phyloP scores from a whole-genome alignment of 164 flowering plant genomes.

The Nymphaea colorata region DNA sequence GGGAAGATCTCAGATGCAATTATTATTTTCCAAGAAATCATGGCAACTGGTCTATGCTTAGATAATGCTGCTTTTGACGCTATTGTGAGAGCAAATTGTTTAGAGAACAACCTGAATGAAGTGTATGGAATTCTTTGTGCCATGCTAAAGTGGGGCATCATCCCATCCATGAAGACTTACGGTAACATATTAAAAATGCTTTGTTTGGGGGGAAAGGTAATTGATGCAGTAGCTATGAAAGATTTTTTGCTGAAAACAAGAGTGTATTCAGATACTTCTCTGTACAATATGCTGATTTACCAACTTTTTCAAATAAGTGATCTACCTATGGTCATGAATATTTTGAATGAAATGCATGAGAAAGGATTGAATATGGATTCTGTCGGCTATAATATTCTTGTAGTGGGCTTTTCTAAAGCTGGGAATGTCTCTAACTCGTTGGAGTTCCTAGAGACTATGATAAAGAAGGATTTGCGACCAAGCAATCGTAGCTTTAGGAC shows the following conservation, averaged over 20 bases:
- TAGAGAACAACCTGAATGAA: slow-evolving; percentile 22
- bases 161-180: slow-evolving; percentile 38
- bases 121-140: slow-evolving; percentile 35
- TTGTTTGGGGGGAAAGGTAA: slow-evolving; percentile 31
- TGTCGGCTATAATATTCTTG: slow-evolving; percentile 19
- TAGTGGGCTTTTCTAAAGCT: slow-evolving; percentile 30
- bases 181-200: slow-evolving; percentile 28
- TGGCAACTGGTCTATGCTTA: slow-evolving; percentile 22
- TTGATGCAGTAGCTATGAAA: slow-evolving; percentile 35
- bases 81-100: slow-evolving; percentile 39
- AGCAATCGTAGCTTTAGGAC: slow-evolving; percentile 46
- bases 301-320: slow-evolving; percentile 28
- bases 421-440: slow-evolving; percentile 32
- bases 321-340: slow-evolving; percentile 10
- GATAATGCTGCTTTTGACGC: slow-evolving; percentile 23
- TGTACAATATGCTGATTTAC: slow-evolving; percentile 55
- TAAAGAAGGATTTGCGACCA: slow-evolving; percentile 41
- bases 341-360: slow-evolving; percentile 42
- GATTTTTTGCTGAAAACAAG: slow-evolving; percentile 28
- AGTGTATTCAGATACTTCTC: slow-evolving; percentile 9
- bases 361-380: slow-evolving; percentile 20
- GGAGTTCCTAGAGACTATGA: slow-evolving; percentile 44
- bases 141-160: slow-evolving; percentile 34
- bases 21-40: slow-evolving; percentile 25
- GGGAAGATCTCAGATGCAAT: slow-evolving; percentile 32